Evolutionary conservation across 306 rosid genomes (phyloP).

Genomic region (Alnus glutinosa): DNA sequence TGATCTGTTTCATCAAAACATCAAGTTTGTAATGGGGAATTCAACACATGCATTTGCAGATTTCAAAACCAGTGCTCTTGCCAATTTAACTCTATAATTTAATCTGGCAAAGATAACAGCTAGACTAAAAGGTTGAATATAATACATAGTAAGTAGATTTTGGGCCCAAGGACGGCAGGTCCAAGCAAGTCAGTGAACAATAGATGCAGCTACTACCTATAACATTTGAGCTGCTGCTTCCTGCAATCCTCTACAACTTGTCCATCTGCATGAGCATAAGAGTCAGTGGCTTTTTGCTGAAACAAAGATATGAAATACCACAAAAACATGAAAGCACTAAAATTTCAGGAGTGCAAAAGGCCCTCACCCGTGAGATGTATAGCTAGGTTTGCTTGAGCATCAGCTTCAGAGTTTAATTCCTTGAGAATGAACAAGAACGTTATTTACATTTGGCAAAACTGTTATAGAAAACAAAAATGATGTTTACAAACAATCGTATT

Average conservation of each 20-base stretch:
- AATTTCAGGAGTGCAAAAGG: conserved; percentile 10
- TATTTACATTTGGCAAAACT: conserved; percentile 4
- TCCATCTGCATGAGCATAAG: conserved; percentile 57
- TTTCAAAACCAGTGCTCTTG: neutral
- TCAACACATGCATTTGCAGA: too few relatives aligned
- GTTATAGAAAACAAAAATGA: neutral
- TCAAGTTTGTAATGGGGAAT: too few relatives aligned
- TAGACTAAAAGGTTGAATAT: neutral
- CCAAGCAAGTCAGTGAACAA: neutral
- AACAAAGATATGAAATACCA: neutral
- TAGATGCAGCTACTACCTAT: neutral
- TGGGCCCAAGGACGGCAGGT: neutral
- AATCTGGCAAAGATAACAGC: neutral
- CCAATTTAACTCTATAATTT: neutral
- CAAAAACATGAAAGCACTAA: neutral
- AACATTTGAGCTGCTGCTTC: conserved; percentile 11
- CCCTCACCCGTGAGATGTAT: conserved; percentile 57
- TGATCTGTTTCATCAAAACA: too few relatives aligned
- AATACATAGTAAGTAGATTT: neutral
- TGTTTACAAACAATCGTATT: neutral
- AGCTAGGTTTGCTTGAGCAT: conserved; percentile 72
- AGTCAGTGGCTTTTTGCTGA: conserved; percentile 15
- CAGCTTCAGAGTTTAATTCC: conserved; percentile 80
- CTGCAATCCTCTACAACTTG: conserved; percentile 62
- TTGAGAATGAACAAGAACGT: conserved; percentile 31